Evolutionary conservation across 441 rosid genomes (phyloP).

Genomic region (Cnidoscolus chayamansa): DNA sequence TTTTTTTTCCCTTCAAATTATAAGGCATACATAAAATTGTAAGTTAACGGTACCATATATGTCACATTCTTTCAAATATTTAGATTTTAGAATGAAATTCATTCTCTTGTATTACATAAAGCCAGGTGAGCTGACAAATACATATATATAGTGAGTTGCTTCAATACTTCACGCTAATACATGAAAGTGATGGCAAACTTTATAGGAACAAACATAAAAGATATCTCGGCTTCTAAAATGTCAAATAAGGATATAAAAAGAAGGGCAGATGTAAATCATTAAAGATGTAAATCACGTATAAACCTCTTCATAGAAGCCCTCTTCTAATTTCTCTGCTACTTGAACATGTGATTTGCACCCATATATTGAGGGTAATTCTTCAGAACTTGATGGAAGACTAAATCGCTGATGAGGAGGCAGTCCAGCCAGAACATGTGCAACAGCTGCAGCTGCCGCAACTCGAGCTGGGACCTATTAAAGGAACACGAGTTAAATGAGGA

Average conservation of each 20-base stretch:
- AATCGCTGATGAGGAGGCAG: slow-evolving; percentile 70
- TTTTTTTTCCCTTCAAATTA: background rate
- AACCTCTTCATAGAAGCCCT: slow-evolving; percentile 88
- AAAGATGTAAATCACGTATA: slow-evolving; percentile 5
- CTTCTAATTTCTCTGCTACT: slow-evolving; percentile 63
- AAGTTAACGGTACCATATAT: background rate
- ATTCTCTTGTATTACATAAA: background rate
- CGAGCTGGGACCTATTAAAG: slow-evolving; percentile 76
- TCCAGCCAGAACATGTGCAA: slow-evolving; percentile 83
- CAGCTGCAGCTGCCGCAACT: slow-evolving; percentile 94
- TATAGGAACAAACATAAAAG: background rate
- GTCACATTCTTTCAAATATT: background rate
- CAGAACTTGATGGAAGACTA: slow-evolving; percentile 68
- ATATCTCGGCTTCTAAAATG: background rate
- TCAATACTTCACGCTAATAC: background rate
- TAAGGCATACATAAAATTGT: background rate
- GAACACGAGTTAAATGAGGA: background rate
- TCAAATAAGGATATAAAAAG: background rate
- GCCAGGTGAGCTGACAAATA: too few species aligned
- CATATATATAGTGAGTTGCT: background rate
- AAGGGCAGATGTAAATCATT: background rate
- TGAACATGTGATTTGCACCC: slow-evolving; percentile 62
- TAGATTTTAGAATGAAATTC: background rate
- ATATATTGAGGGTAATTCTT: slow-evolving; percentile 68
- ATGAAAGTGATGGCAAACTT: background rate